These are phyloP conservation scores for Aspergillus haitiensis DNA, from an alignment of 495 filamentous ascomycete genomes.

Conservation along the genomic window DNA sequence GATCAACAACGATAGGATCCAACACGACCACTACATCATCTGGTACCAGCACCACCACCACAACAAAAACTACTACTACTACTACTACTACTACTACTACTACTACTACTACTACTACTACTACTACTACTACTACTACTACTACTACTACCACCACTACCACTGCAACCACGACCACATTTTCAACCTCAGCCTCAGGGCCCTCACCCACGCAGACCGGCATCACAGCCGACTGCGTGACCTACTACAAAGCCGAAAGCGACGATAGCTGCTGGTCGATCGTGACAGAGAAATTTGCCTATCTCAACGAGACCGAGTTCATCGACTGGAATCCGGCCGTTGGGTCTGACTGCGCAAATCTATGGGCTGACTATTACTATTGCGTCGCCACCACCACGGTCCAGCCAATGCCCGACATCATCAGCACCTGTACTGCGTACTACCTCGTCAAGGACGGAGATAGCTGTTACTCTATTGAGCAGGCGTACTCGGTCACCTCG, in stretches of 20 bases:
- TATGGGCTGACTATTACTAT: slow-evolving; percentile 11
- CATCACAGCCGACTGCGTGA: neutral
- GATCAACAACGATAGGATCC: neutral
- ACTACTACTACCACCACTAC: no score
- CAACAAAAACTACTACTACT: no score
- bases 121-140: no score
- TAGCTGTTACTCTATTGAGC: slow-evolving; percentile 16
- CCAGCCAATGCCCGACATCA: slow-evolving; percentile 8
- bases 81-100: no score
- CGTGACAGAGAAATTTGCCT: slow-evolving; percentile 6
- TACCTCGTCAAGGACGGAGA: slow-evolving; percentile 11
- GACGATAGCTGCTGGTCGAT: slow-evolving; percentile 5
- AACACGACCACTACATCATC: neutral
- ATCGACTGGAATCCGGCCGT: slow-evolving; percentile 13
- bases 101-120: no score
- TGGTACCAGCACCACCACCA: no score
- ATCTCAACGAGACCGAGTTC: slow-evolving; percentile 1
- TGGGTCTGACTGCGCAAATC: neutral
- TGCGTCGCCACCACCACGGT: slow-evolving; percentile 6
- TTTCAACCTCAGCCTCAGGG: neutral
- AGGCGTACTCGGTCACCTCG: slow-evolving; percentile 7
- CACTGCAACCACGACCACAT: no score
- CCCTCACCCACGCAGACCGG: slow-evolving; percentile 9
- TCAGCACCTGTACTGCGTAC: slow-evolving; percentile 10
- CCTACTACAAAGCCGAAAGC: neutral